These are phyloP conservation scores for Kwoniella sp. DNA, from an alignment of 768 basidiomycete species.

Conservation along the genomic window DNA sequence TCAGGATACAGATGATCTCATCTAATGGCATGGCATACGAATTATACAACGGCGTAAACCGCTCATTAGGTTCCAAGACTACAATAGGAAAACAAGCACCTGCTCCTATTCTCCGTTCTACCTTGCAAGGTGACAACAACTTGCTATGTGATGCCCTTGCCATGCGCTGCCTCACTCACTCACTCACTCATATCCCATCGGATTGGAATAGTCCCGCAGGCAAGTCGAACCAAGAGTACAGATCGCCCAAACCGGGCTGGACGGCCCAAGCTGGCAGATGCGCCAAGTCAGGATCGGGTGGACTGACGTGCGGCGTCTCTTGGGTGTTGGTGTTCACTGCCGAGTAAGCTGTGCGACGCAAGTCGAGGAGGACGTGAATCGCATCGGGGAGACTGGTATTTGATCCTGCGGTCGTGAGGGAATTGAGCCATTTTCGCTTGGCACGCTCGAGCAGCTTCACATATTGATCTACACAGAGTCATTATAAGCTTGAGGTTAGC, in stretches of 20 bases:
- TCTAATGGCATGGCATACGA: too few relatives aligned
- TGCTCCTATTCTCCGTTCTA: too few relatives aligned
- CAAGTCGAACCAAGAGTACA: conserved; percentile 52
- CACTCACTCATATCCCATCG: conserved; percentile 13
- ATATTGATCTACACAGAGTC: conserved; percentile 42
- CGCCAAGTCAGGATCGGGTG: conserved; percentile 35
- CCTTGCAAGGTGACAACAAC: too few relatives aligned
- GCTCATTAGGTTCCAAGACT: too few relatives aligned
- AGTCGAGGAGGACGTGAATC: conserved; percentile 52
- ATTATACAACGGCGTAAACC: too few relatives aligned
- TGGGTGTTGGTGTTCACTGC: conserved; percentile 44
- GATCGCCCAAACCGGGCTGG: conserved; percentile 46
- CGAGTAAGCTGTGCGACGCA: conserved; percentile 49
- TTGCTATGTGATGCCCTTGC: too few relatives aligned
- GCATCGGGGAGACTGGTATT: conserved; percentile 47
- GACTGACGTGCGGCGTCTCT: conserved; percentile 46
- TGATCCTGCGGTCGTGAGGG: conserved; percentile 17
- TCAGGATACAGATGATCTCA: too few relatives aligned
- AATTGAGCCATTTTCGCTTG: conserved; percentile 46
- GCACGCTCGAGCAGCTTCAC: conserved; percentile 51
- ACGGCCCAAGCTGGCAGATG: conserved; percentile 49
- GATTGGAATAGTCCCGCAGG: conserved; percentile 41
- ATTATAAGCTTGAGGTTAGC: too few relatives aligned
- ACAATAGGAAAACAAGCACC: too few relatives aligned
- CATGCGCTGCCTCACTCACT: too few relatives aligned